A percentile compares a stretch with the other conserved stretches of the same genome.
These are phyloP conservation scores for Pyrenochaeta sp. DNA, from an alignment of 2,329 filamentous ascomycete genomes.

Conservation along the genomic window DNA sequence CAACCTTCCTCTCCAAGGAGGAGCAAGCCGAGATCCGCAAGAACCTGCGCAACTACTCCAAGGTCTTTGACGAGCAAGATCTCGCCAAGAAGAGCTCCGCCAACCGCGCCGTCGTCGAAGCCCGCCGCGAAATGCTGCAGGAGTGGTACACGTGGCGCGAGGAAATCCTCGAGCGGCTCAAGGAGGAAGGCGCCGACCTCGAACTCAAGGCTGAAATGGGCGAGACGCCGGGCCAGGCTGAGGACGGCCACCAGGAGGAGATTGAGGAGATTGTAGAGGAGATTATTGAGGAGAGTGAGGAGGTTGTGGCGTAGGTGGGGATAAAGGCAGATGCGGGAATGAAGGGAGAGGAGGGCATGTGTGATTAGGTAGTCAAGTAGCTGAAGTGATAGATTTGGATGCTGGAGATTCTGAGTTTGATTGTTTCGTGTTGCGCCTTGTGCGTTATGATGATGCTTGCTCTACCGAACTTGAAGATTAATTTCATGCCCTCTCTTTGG, in stretches of 20 bases:
- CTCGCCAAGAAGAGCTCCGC: constrained; percentile 91
- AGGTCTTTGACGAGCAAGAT: constrained; percentile 94
- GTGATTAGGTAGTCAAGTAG: too few relatives aligned
- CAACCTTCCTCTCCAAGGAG: constrained; percentile 91
- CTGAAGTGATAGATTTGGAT: too few relatives aligned
- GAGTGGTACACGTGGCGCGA: constrained; percentile 91
- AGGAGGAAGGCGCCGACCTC: constrained; percentile 62
- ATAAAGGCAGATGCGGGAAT: too few relatives aligned
- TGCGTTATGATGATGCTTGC: too few relatives aligned
- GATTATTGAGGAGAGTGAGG: constrained; percentile 86
- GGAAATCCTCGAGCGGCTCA: constrained; percentile 71
- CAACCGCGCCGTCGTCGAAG: constrained; percentile 92
- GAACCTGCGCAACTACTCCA: constrained; percentile 96
- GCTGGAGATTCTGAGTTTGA: too few relatives aligned
- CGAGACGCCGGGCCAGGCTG: constrained; percentile 50
- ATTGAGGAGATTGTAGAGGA: constrained; percentile 86
- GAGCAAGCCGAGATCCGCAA: constrained; percentile 98
- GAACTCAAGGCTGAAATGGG: constrained; percentile 63
- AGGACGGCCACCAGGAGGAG: constrained; percentile 62
- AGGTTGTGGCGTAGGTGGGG: constrained; percentile 61
- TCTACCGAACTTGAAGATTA: too few relatives aligned
- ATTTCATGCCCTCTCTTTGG: too few relatives aligned
- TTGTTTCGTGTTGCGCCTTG: too few relatives aligned
- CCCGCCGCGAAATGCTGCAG: constrained; percentile 78
- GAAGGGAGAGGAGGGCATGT: too few relatives aligned